Percentiles rank a stretch among this genome's conserved stretches.
These are phyloP conservation scores for Senna siamea DNA, from an alignment of 306 rosid genomes.

Conservation along the genomic window DNA sequence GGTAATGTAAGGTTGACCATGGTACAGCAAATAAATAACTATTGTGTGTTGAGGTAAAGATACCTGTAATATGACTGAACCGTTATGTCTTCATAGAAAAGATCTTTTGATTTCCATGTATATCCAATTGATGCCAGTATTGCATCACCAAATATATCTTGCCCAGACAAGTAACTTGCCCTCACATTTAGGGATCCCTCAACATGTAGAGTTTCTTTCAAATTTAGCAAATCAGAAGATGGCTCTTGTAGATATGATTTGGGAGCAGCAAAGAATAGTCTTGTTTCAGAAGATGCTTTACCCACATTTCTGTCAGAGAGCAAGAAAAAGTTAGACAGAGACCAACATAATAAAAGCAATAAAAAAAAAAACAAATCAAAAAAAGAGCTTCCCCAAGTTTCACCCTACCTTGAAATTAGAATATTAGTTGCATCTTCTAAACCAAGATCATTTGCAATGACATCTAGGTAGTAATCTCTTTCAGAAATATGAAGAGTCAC, in stretches of 20 bases:
- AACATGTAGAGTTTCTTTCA: conserved; percentile 49
- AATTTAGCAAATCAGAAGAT: conserved; percentile 48
- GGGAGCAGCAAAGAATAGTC: conserved; percentile 71
- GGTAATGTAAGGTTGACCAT: conserved; percentile 29
- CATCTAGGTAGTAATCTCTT: conserved; percentile 76
- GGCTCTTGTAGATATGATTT: conserved; percentile 51
- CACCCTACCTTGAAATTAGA: conserved; percentile 77
- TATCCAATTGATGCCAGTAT: conserved; percentile 83
- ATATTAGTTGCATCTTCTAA: conserved; percentile 62
- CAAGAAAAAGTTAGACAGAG: conserved; percentile 35
- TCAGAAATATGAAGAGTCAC: conserved; percentile 62
- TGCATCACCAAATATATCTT: conserved; percentile 83
- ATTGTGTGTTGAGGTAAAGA: conserved; percentile 35
- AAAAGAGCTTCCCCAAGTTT: neutral
- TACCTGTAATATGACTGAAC: conserved; percentile 84
- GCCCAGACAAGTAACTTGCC: conserved; percentile 86
- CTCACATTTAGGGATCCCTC: conserved; percentile 63
- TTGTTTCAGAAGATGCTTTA: conserved; percentile 86
- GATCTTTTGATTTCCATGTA: conserved; percentile 73
- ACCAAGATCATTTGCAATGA: conserved; percentile 79
- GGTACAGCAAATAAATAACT: conserved; percentile 21
- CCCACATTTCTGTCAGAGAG: conserved; percentile 75
- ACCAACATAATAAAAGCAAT: conserved; percentile 3
- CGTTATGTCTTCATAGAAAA: conserved; percentile 72
- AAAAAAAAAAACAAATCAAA: neutral